Conservation (phyloP, 345 rosid genomes). For the Lagerstroemia speciosa region DNA sequence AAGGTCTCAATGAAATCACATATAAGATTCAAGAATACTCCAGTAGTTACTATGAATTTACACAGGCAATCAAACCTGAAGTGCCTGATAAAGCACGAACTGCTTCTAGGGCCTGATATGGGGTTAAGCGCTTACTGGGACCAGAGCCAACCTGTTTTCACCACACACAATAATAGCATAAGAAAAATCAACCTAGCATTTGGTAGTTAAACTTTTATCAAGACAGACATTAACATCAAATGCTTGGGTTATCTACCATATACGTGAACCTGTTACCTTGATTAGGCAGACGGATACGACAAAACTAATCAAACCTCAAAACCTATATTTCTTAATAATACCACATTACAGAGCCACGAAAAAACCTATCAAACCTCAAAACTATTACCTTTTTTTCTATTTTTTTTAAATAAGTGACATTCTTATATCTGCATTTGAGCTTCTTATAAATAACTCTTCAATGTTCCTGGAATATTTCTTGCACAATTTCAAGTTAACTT, state of each 20-base stretch:
- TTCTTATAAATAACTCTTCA: not conserved
- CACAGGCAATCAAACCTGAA: conserved; percentile 16
- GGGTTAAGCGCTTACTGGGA: conserved; percentile 42
- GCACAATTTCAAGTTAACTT: not conserved
- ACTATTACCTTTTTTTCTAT: not conserved
- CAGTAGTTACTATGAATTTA: not conserved
- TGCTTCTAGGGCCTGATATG: conserved; percentile 44
- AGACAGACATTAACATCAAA: not conserved
- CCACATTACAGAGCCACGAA: not conserved
- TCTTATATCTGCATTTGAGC: not conserved
- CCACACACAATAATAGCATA: conserved; percentile 5
- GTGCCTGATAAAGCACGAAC: conserved; percentile 50
- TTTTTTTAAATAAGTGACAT: not conserved
- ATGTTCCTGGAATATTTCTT: not conserved
- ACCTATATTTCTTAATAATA: too few relatives aligned
- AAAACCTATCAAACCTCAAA: not conserved
- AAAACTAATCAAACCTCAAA: too few relatives aligned
- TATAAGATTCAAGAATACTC: not conserved
- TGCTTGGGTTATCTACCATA: not conserved
- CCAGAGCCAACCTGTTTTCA: conserved; percentile 68
- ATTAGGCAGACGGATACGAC: too few relatives aligned
- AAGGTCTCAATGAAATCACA: not conserved
- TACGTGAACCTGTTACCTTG: not conserved
- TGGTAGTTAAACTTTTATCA: not conserved
- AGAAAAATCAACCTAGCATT: not conserved